These are phyloP conservation scores for Dimargaris xerosporica DNA, from an alignment of 192 early-diverging fungal genomes.

Conservation along the genomic window DNA sequence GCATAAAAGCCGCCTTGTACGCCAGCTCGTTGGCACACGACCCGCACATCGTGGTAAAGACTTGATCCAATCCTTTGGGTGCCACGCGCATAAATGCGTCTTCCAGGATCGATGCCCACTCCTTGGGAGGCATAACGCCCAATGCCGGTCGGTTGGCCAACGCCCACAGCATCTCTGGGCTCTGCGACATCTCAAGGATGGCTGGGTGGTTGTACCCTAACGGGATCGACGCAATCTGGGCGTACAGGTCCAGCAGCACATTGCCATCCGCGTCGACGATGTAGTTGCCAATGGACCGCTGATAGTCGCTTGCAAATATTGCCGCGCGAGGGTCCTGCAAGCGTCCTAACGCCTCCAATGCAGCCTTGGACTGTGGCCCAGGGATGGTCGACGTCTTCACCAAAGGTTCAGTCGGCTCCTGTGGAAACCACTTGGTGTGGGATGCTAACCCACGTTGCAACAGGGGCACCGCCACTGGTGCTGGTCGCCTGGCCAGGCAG, in stretches of 20 bases:
- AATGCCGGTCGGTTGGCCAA: slow-evolving; percentile 50
- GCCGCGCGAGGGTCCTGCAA: slow-evolving; percentile 53
- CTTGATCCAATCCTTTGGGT: slow-evolving; percentile 46
- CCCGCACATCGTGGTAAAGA: slow-evolving; percentile 57
- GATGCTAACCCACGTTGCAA: not conserved
- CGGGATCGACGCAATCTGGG: slow-evolving; percentile 58
- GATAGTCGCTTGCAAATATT: slow-evolving; percentile 44
- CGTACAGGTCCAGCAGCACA: slow-evolving; percentile 47
- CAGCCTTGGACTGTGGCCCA: slow-evolving; percentile 37
- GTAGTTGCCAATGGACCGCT: slow-evolving; percentile 53
- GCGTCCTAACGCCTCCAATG: slow-evolving; percentile 29
- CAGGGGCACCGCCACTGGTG: not conserved
- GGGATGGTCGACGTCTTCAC: slow-evolving; percentile 35
- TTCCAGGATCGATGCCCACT: slow-evolving; percentile 41
- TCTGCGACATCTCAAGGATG: slow-evolving; percentile 31
- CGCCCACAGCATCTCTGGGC: slow-evolving; percentile 40
- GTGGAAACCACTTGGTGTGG: slow-evolving; percentile 18
- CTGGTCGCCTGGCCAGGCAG: not conserved
- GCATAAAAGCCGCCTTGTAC: slow-evolving; percentile 60
- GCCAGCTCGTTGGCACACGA: slow-evolving; percentile 63
- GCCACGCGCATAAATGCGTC: slow-evolving; percentile 48
- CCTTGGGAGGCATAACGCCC: slow-evolving; percentile 44
- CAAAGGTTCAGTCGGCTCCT: slow-evolving; percentile 40
- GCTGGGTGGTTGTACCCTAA: slow-evolving; percentile 55
- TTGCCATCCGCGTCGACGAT: slow-evolving; percentile 61